Evolutionary conservation across 768 basidiomycete genomes (phyloP).

Genomic region (Lactifluus echinatus): DNA sequence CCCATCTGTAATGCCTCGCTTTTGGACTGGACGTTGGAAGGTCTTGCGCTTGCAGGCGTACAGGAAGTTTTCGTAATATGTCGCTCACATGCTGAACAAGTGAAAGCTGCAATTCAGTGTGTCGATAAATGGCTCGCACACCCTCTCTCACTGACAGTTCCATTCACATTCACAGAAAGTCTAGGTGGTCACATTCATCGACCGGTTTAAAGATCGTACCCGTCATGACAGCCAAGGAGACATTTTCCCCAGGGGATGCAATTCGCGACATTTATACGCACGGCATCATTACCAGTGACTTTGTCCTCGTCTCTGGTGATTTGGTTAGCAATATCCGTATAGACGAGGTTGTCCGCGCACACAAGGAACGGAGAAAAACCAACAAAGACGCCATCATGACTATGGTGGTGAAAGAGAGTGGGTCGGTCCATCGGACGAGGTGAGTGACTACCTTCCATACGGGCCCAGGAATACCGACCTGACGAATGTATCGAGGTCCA

Average conservation of each 20-base stretch:
- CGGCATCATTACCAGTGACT: conserved; percentile 83
- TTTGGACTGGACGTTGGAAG: conserved; percentile 95
- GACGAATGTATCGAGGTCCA: conserved; percentile 38
- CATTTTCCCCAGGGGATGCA: conserved; percentile 83
- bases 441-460: conserved; percentile 28
- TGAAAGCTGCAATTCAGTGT: conserved; percentile 79
- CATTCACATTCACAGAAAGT: conserved; percentile 44
- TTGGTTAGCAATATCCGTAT: conserved; percentile 90
- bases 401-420: conserved; percentile 82
- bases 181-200: conserved; percentile 77
- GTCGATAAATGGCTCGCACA: conserved; percentile 23
- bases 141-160: background rate
- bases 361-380: conserved; percentile 76
- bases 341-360: conserved; percentile 79
- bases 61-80: conserved; percentile 96
- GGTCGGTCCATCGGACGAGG: conserved; percentile 65
- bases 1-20: conserved; percentile 92
- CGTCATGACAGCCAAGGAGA: conserved; percentile 78
- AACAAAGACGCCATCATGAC: conserved; percentile 97
- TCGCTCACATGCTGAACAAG: conserved; percentile 79
- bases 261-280: conserved; percentile 91
- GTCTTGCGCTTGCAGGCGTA: conserved; percentile 87
- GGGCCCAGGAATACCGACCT: background rate
- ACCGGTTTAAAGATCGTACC: conserved; percentile 78
- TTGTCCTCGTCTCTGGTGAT: conserved; percentile 86